Percentiles rank a stretch among this genome's conserved stretches.
Conservation (phyloP, 176 grass and related monocot species). For the Tillandsia fasciculata region DNA sequence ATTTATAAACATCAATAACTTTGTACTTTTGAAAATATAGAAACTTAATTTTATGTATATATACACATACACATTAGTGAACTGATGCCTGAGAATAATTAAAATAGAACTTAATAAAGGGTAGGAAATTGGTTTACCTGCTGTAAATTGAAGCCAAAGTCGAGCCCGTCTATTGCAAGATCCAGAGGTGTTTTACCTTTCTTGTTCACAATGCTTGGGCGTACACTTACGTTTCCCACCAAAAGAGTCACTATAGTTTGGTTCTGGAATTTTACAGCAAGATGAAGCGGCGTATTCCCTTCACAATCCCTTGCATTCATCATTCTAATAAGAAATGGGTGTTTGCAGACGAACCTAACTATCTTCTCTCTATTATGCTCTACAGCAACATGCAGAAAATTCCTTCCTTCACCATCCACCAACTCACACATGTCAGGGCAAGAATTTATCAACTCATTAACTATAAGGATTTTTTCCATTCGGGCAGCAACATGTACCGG, state of each 20-base stretch:
- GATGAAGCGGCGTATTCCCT: conserved; percentile 17
- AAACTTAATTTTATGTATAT: too few species aligned
- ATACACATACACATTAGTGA: too few species aligned
- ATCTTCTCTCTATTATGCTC: background rate
- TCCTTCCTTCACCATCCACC: background rate
- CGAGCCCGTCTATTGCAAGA: background rate
- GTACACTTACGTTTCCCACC: background rate
- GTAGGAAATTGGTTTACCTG: background rate
- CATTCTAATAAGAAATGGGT: background rate
- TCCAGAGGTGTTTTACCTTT: conserved; percentile 4
- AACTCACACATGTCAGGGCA: conserved; percentile 3
- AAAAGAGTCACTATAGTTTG: background rate
- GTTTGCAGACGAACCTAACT: background rate
- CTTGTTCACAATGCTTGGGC: conserved; percentile 2
- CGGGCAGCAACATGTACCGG: conserved; percentile 14
- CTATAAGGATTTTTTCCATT: background rate
- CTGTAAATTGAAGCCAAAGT: background rate
- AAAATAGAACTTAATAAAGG: too few species aligned
- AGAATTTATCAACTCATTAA: background rate
- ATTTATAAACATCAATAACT: too few species aligned
- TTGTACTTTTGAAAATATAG: too few species aligned
- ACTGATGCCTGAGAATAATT: too few species aligned
- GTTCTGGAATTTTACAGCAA: background rate
- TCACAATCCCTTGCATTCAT: conserved; percentile 5
- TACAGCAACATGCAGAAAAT: conserved; percentile 6